Evolutionary conservation across 257 asterid genomes (phyloP).

Genomic region (Linaria vulgaris): DNA sequence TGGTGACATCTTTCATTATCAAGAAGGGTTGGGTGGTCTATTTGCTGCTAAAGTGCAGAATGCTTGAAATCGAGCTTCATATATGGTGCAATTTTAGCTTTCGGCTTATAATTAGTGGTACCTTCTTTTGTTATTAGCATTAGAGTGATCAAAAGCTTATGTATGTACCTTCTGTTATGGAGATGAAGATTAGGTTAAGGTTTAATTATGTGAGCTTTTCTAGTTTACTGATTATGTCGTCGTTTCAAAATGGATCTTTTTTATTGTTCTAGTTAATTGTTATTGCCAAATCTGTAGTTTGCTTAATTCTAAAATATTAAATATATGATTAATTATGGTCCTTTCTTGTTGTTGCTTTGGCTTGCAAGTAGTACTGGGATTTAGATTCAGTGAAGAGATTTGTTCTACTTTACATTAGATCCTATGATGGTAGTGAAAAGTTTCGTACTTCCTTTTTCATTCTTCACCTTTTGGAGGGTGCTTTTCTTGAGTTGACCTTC

Average conservation of each 20-base stretch:
- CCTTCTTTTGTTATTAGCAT: neutral
- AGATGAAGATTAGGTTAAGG: neutral
- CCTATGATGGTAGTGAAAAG: constrained; percentile 14
- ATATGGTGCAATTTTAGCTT: neutral
- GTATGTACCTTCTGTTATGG: neutral
- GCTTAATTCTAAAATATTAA: too few relatives aligned
- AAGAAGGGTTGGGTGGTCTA: constrained; percentile 30
- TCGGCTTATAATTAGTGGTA: neutral
- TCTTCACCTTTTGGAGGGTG: constrained; percentile 27
- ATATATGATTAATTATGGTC: too few relatives aligned
- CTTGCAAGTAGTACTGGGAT: constrained; percentile 2
- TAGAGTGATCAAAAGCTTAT: neutral
- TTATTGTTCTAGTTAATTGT: too few relatives aligned
- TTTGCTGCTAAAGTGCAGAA: constrained; percentile 32
- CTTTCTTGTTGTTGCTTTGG: neutral
- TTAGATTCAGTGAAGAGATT: constrained; percentile 30
- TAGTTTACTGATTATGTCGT: neutral
- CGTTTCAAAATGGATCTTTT: neutral
- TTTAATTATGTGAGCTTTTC: neutral
- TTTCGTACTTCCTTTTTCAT: constrained; percentile 26
- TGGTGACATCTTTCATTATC: constrained; percentile 34
- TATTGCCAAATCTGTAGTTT: too few relatives aligned
- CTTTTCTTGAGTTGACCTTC: constrained; percentile 39
- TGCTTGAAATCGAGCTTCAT: neutral
- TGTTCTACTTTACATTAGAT: constrained; percentile 23